A percentile compares a stretch with the other conserved stretches of the same genome.
These are phyloP conservation scores for Mycosphaerella sp. DNA, from an alignment of 2,329 filamentous ascomycete genomes.

Conservation along the genomic window DNA sequence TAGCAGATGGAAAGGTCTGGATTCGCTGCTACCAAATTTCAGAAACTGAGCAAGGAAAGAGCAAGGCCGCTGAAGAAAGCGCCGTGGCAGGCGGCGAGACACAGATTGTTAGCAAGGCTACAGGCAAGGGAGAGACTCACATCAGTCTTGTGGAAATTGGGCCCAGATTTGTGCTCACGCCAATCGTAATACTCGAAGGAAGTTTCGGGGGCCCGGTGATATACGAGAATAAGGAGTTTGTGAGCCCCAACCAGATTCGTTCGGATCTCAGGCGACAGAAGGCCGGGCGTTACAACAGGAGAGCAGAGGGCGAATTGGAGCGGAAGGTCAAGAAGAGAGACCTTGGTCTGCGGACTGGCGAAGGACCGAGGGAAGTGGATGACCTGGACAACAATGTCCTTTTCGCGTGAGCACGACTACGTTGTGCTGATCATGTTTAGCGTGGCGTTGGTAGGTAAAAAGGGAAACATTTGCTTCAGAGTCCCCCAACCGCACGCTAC, in stretches of 20 bases:
- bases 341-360: conserved; percentile 66
- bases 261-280: conserved; percentile 70
- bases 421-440: background rate
- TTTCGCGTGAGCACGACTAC: conserved; percentile 54
- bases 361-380: conserved; percentile 56
- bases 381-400: conserved; percentile 69
- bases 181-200: conserved; percentile 90
- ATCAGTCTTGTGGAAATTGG: conserved; percentile 87
- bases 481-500: no score
- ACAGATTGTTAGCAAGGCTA: conserved; percentile 35
- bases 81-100: conserved; percentile 35
- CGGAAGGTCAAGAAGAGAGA: conserved; percentile 66
- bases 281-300: conserved; percentile 68
- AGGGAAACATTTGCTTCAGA: background rate
- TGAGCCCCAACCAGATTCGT: conserved; percentile 86
- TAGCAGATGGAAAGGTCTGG: conserved; percentile 93
- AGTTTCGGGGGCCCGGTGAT: conserved; percentile 95
- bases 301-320: conserved; percentile 68
- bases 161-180: conserved; percentile 84
- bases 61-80: conserved; percentile 37
- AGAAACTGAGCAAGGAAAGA: conserved; percentile 63
- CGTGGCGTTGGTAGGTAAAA: background rate
- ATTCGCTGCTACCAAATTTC: conserved; percentile 89
- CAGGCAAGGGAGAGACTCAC: conserved; percentile 56
- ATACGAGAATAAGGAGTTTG: conserved; percentile 96